Percentiles rank a stretch among this genome's conserved stretches.
These are phyloP conservation scores for Diophrys appendiculata DNA, from an alignment of 73 alveolate genomes.

Conservation along the genomic window DNA sequence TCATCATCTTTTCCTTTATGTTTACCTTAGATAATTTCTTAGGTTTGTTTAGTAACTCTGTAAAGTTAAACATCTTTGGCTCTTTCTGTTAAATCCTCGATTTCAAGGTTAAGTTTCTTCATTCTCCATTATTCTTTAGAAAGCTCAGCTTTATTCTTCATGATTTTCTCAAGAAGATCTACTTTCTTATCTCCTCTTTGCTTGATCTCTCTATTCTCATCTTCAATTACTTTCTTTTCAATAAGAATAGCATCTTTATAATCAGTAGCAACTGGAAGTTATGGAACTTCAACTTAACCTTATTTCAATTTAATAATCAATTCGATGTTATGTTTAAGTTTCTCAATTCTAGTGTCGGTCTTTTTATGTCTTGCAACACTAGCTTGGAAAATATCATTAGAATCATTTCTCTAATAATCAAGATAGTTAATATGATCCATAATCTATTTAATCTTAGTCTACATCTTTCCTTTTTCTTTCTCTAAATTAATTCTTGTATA, in stretches of 20 bases:
- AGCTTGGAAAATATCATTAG: conserved; percentile 35
- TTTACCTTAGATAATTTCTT: conserved; percentile 89
- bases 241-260: conserved; percentile 80
- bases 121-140: conserved; percentile 58
- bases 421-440: conserved; percentile 45
- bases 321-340: conserved; percentile 72
- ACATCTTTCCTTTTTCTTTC: conserved; percentile 28
- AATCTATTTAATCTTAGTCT: conserved; percentile 32
- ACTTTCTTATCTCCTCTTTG: conserved; percentile 73
- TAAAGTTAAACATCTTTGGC: conserved; percentile 87
- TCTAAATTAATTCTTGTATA: conserved; percentile 49
- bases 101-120: conserved; percentile 63
- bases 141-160: conserved; percentile 58
- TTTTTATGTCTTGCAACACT: conserved; percentile 34
- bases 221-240: conserved; percentile 70
- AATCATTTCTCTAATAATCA: conserved; percentile 25
- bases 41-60: conserved; percentile 86
- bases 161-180: conserved; percentile 48
- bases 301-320: conserved; percentile 65
- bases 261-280: conserved; percentile 88
- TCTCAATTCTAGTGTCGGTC: conserved; percentile 42
- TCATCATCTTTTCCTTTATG: conserved; percentile 87
- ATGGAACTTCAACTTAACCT: conserved; percentile 85
- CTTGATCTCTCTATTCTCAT: conserved; percentile 65
- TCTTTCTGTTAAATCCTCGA: conserved; percentile 63